Evolutionary conservation across 192 early-diverging fungal species (phyloP).

Genomic region (Backusella psychrophila): DNA sequence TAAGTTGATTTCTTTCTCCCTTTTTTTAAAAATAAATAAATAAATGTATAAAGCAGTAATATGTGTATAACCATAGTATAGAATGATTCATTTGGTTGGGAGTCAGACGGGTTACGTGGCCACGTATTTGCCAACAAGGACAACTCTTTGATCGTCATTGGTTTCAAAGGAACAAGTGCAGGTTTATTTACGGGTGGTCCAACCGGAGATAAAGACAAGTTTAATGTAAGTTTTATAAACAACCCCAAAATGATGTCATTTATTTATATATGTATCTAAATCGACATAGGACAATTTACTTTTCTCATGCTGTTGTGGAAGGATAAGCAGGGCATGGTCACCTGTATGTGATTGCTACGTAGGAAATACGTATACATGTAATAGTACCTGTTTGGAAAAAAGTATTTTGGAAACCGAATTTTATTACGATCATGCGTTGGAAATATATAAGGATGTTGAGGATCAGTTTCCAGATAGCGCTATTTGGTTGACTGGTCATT

Average conservation of each 20-base stretch:
- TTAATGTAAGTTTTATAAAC: constrained; percentile 49
- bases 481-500: constrained; percentile 85
- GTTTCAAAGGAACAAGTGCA: constrained; percentile 72
- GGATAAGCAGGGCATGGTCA: constrained; percentile 77
- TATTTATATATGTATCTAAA: background rate
- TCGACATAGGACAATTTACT: constrained; percentile 78
- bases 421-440: constrained; percentile 51
- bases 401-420: constrained; percentile 54
- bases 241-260: constrained; percentile 1
- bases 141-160: constrained; percentile 64
- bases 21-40: background rate
- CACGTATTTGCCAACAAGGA: constrained; percentile 69
- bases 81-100: constrained; percentile 54
- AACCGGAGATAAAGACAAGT: constrained; percentile 70
- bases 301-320: constrained; percentile 98
- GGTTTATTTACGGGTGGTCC: constrained; percentile 61
- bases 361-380: constrained; percentile 50
- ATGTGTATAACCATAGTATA: constrained; percentile 11
- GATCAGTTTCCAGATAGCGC: constrained; percentile 65
- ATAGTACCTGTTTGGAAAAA: constrained; percentile 58
- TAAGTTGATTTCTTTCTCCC: constrained; percentile 23
- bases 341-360: constrained; percentile 85
- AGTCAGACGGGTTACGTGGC: constrained; percentile 62
- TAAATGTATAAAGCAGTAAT: background rate
- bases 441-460: constrained; percentile 69